Evolutionary conservation across 805 yeast species (phyloP).

Genomic region (Schwanniomyces yamadae): DNA sequence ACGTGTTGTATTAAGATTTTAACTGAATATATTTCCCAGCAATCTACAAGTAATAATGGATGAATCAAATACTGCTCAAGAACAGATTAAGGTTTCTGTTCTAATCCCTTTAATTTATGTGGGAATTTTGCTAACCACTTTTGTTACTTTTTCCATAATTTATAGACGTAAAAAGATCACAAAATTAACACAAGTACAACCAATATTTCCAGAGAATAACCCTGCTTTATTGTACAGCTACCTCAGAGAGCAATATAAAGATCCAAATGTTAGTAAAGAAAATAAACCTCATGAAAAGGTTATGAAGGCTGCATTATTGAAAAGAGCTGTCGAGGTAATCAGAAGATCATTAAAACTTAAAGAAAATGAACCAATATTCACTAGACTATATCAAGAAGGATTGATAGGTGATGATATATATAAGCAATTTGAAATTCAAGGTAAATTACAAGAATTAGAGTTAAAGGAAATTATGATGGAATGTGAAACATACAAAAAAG

Average conservation of each 20-base stretch:
- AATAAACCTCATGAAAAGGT: slow-evolving; percentile 73
- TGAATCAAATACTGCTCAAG: slow-evolving; percentile 13
- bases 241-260: slow-evolving; percentile 47
- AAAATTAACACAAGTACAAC: slow-evolving; percentile 58
- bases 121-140: slow-evolving; percentile 61
- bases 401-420: slow-evolving; percentile 87
- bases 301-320: slow-evolving; percentile 56
- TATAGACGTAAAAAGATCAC: slow-evolving; percentile 59
- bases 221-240: slow-evolving; percentile 63
- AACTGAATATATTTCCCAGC: not conserved
- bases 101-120: slow-evolving; percentile 76
- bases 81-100: slow-evolving; percentile 35
- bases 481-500: slow-evolving; percentile 69
- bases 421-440: slow-evolving; percentile 75
- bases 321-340: slow-evolving; percentile 79
- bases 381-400: slow-evolving; percentile 77
- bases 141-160: slow-evolving; percentile 64
- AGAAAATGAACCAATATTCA: slow-evolving; percentile 71
- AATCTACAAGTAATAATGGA: slow-evolving; percentile 12
- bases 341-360: slow-evolving; percentile 79
- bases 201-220: slow-evolving; percentile 71
- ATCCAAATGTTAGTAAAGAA: slow-evolving; percentile 37
- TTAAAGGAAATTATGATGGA: slow-evolving; percentile 72
- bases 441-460: slow-evolving; percentile 78
- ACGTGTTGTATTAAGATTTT: not conserved